Base-by-base conservation (phyloP, 768 basidiomycete species). In the Russula ochroleuca region DNA sequence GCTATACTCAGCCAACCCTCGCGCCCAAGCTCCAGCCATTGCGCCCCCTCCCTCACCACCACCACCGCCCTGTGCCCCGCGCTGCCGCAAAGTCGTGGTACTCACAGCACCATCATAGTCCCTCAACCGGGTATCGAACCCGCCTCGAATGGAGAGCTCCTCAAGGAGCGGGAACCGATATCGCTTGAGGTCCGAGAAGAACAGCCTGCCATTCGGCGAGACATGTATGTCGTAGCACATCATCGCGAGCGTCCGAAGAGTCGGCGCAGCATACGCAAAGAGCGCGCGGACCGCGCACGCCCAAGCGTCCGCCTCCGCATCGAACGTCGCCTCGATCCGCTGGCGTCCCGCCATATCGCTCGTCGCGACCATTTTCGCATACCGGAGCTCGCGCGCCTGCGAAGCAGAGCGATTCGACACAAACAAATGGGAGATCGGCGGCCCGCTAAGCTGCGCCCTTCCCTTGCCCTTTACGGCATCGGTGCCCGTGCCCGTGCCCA, bases 201-300 rank as follows among this genome's bases (percentile, higher is more conserved):
- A 59, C 9, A 67, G 64, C 6, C 67, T 35, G 35, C 67, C 67
- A 15, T 64, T 59, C 0, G 67, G 64, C 51, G 64, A 62, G 28
- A 65, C 60, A 51, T 67, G 67, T 48, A 67, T 66, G 48, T 67
- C 67, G 35, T 66, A 67, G 35, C 64, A 66, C 59, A 66, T 58
- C 64, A 66, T 61, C 47, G 67, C 35, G 60, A 67, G 67, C 31
- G 67, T 62, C 47, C 64, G 67, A 9, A 66, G 45, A 28, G 59
- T 67, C 28, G 55, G 56, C n/a, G 67, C 64, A 9, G 64, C 52
- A 23, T 67, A 66, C 5, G 67, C 64, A 17, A 67, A 53, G 33
- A 67, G 56, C 38, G 48, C 52, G 21, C 64, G 67, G 28, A 66
- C 49, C 5, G 67, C 67, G 41, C 55, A 33, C 0, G 51, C 60